phyloP scores from a whole-genome alignment of 2,329 filamentous ascomycete genomes.

The Alternaria novae-zelandiae region DNA sequence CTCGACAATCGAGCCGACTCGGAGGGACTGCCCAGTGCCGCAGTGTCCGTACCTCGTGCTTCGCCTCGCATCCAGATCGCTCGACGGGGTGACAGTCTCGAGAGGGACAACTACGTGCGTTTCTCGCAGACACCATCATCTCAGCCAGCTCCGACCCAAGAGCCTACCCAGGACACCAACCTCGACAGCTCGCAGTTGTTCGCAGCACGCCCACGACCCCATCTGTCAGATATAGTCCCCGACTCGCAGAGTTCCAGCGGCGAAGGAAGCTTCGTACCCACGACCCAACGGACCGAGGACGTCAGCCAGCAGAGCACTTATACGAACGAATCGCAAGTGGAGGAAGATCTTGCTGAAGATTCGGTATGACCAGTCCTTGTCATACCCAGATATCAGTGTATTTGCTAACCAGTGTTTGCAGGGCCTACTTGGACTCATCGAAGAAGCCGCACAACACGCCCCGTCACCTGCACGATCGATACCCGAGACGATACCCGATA shows the following conservation, averaged over 20 bases:
- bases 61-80: constrained; percentile 25
- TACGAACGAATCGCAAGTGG: constrained; percentile 3
- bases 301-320: constrained; percentile 9
- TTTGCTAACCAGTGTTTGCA: constrained; percentile 15
- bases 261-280: constrained; percentile 29
- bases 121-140: constrained; percentile 25
- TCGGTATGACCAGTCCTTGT: constrained; percentile 8
- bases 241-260: constrained; percentile 37
- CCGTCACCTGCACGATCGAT: constrained; percentile 31
- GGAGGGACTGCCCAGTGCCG: not conserved
- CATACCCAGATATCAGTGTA: not conserved
- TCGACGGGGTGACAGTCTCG: constrained; percentile 20
- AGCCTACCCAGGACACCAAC: constrained; percentile 12
- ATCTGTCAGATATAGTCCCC: constrained; percentile 28
- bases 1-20: not conserved
- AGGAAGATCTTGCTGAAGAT: constrained; percentile 13
- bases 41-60: not conserved
- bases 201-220: constrained; percentile 4
- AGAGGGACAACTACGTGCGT: constrained; percentile 28
- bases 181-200: constrained; percentile 28
- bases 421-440: constrained; percentile 19
- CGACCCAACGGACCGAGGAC: constrained; percentile 27
- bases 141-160: not conserved
- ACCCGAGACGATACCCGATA: constrained; percentile 35
- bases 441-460: constrained; percentile 16